phyloP scores from a whole-genome alignment of 805 yeast genomes.

The Cyberlindnera euphorbiiphila region DNA sequence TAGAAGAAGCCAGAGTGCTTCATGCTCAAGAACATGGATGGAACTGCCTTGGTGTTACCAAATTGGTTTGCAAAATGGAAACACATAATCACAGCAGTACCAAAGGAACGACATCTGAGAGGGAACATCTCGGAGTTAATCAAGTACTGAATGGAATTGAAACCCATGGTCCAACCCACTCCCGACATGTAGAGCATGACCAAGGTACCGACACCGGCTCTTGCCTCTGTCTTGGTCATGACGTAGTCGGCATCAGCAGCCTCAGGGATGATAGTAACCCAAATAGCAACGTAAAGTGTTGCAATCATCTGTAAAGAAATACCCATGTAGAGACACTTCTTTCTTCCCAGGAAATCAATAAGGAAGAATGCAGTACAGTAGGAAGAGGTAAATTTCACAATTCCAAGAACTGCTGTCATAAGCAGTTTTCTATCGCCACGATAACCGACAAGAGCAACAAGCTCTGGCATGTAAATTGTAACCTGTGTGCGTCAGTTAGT shows the following conservation, averaged over 20 bases:
- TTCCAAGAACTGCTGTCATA: conserved; percentile 51
- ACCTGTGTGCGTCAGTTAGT: too few species aligned
- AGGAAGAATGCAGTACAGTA: conserved; percentile 48
- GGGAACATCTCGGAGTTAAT: conserved; percentile 55
- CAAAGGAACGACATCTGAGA: conserved; percentile 43
- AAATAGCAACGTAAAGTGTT: conserved; percentile 43
- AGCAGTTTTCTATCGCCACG: conserved; percentile 37
- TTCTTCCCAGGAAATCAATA: conserved; percentile 51
- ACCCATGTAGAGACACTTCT: conserved; percentile 45
- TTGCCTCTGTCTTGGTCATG: conserved; percentile 31
- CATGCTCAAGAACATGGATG: conserved; percentile 46
- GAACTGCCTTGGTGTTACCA: conserved; percentile 52
- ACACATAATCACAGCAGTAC: conserved; percentile 47
- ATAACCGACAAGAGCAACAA: conserved; percentile 46
- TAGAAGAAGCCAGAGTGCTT: conserved; percentile 45
- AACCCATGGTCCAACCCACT: conserved; percentile 57
- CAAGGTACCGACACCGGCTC: conserved; percentile 45
- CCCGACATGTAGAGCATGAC: conserved; percentile 48
- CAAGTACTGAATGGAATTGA: conserved; percentile 52
- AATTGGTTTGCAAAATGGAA: conserved; percentile 54
- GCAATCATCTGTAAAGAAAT: conserved; percentile 40
- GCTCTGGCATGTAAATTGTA: conserved; percentile 52
- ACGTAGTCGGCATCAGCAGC: conserved; percentile 32
- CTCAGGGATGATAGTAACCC: conserved; percentile 41
- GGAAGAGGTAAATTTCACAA: conserved; percentile 47